phyloP scores from a whole-genome alignment of 2,329 filamentous ascomycete species.

The Colletotrichum noveboracense region DNA sequence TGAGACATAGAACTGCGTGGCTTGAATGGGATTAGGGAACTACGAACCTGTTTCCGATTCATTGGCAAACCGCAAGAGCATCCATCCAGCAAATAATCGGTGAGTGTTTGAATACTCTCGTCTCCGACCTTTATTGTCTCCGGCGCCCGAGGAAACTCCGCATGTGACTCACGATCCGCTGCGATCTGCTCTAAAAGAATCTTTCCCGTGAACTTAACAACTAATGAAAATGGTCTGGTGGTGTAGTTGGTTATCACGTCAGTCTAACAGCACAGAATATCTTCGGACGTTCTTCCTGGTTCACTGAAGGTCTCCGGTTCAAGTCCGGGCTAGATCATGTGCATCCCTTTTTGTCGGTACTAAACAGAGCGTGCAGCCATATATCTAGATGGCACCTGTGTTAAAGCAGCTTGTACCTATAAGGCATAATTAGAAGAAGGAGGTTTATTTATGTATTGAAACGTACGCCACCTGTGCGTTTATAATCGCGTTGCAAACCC shows the following conservation, averaged over 20 bases:
- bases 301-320: conserved; percentile 20
- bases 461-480: background rate
- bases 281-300: background rate
- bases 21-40: background rate
- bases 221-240: conserved; percentile 16
- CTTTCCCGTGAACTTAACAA: background rate
- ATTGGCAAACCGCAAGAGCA: background rate
- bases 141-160: background rate
- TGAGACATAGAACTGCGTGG: background rate
- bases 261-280: conserved; percentile 40
- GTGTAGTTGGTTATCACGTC: conserved; percentile 53
- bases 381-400: background rate
- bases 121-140: background rate
- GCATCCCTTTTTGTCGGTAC: background rate
- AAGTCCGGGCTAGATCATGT: conserved; percentile 8
- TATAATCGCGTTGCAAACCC: background rate
- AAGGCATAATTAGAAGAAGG: background rate
- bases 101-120: background rate
- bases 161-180: background rate
- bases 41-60: fast-evolving
- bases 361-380: background rate
- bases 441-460: background rate
- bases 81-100: background rate
- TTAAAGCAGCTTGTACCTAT: background rate
- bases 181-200: background rate